Base-by-base conservation (phyloP, 306 rosid genomes). In the Rosa persica region DNA sequence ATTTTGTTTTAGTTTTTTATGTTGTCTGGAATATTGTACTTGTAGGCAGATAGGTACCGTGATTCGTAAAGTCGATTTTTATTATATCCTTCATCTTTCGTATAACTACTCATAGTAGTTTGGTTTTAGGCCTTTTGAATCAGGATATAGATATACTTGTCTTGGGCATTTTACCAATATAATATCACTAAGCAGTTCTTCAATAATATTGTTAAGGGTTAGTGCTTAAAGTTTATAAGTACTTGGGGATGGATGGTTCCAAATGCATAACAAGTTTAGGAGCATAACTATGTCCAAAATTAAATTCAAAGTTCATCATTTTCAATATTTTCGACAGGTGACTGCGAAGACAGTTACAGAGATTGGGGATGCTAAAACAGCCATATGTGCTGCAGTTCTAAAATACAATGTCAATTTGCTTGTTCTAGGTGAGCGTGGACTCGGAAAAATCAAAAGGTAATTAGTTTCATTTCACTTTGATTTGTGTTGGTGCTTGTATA, bases 361-460 rank as follows among this genome's bases (percentile, higher is more conserved):
- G 73, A 81, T 55, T 25, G 92, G 92, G 54, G 87, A 84, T 74
- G 86, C 92, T 49, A 48, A 70, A 78, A 60, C 78, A 44, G 84
- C 80, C 48, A 84, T 84, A 72, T 82, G 88, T 43, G 73, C 75
- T 55, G 87, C 88, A 44, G 88, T 89, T 74, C 47, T 80, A 70
- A 89, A 82, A 73, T 58, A 73, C 69, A 70, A 79, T 67, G 83
- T 86, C 70, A 78, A 11, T 70, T 60, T 89, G 74, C 90, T 89
- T 58, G 78, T 85, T 75, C 25, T 86, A 36, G 92, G 90, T 20
- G 87, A 75, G 71, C 81, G 64, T 38, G 87, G 78, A 36, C 62
- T 78, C 39, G 92, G 85, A 36, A 82, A 48, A 76, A 49, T 89
- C 52, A 60, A 83, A 81, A 86, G 89, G 92, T 39, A 67, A 40